Percentiles rank a stretch among this genome's conserved stretches.
Conservation (phyloP, 2,329 filamentous ascomycete genomes). For the Tolypocladium inflatum region DNA sequence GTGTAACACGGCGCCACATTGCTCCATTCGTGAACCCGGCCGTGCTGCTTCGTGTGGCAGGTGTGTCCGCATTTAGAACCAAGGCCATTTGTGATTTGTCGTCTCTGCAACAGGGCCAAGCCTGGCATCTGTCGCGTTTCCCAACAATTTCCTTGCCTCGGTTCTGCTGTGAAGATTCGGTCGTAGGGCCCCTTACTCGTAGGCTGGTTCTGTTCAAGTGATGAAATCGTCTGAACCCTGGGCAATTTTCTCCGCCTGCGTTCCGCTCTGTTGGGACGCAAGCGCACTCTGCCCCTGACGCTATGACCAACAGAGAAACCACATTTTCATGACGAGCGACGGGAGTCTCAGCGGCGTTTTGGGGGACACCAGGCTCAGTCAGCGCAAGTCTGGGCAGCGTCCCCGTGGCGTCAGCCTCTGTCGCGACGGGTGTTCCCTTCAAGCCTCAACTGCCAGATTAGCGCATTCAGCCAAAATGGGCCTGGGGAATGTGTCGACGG, state of each 20-base stretch:
- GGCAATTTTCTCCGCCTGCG: neutral
- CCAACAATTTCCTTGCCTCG: neutral
- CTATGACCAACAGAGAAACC: neutral
- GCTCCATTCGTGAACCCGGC: neutral
- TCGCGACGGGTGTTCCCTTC: neutral
- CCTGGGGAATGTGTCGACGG: too few relatives aligned
- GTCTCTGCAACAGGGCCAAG: neutral
- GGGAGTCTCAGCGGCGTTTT: neutral
- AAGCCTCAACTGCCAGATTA: neutral
- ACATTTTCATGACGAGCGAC: neutral
- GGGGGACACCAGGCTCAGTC: neutral
- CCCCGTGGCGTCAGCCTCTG: neutral
- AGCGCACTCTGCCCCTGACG: neutral
- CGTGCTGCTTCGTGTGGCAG: neutral
- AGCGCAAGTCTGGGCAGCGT: neutral
- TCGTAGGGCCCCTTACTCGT: neutral
- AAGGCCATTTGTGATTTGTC: neutral
- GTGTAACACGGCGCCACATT: neutral
- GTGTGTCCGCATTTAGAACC: neutral
- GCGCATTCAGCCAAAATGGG: neutral
- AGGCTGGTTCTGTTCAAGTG: neutral
- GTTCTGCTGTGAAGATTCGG: neutral
- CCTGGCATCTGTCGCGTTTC: neutral
- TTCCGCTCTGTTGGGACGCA: neutral
- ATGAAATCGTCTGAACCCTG: neutral